These are phyloP conservation scores for Verbena officinalis DNA, from an alignment of 257 asterid genomes.

Conservation along the genomic window DNA sequence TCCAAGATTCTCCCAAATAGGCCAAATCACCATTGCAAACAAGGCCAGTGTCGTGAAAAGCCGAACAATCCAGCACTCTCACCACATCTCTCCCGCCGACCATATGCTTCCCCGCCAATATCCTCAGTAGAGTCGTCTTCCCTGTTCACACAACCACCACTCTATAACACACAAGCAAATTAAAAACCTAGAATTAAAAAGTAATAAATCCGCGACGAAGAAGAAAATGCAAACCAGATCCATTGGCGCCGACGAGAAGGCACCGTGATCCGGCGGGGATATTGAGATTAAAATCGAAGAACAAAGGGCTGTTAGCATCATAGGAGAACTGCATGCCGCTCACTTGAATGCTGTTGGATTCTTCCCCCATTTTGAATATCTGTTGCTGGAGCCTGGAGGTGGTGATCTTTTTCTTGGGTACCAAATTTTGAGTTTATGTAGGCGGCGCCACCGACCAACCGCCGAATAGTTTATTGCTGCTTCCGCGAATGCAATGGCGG, in stretches of 20 bases:
- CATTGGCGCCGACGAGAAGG: conserved; percentile 97
- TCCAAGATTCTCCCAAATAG: conserved; percentile 97
- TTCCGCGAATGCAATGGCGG: conserved; percentile 20
- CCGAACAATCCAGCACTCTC: conserved; percentile 77
- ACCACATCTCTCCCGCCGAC: conserved; percentile 95
- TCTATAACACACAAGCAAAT: not conserved
- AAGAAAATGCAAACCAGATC: conserved; percentile 66
- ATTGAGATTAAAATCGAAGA: conserved; percentile 67
- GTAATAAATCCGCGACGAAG: not conserved
- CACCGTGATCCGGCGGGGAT: conserved; percentile 81
- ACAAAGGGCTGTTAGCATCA: conserved; percentile 62
- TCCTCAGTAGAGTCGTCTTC: conserved; percentile 87
- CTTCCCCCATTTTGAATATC: conserved; percentile 35
- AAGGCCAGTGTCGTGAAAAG: conserved; percentile 87
- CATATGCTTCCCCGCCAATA: conserved; percentile 98
- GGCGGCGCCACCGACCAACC: conserved; percentile 13
- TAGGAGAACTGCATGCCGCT: conserved; percentile 89
- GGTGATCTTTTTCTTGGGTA: not conserved
- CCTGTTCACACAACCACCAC: conserved; percentile 44
- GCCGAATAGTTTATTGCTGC: conserved; percentile 1
- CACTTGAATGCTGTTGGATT: conserved; percentile 56
- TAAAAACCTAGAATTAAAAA: not conserved
- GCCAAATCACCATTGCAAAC: conserved; percentile 92
- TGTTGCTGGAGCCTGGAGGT: not conserved
- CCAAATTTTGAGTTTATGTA: not conserved